Conservation (phyloP, 441 rosid species). For the Cnidoscolus chayamansa region DNA sequence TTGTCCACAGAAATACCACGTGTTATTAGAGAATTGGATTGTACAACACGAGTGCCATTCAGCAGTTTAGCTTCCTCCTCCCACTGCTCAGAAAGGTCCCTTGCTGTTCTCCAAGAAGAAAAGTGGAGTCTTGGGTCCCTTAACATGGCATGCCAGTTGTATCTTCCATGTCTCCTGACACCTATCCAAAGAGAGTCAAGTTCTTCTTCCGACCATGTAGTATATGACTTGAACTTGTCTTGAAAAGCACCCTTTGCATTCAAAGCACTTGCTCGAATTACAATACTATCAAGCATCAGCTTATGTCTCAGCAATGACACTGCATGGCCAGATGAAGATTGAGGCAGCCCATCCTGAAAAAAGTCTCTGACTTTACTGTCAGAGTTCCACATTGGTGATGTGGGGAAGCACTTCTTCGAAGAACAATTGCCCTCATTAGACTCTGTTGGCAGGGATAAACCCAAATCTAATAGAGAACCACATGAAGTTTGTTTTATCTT, state of each 20-base stretch:
- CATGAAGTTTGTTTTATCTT: constrained; percentile 22
- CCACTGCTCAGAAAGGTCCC: constrained; percentile 77
- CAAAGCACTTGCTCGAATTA: constrained; percentile 28
- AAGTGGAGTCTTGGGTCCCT: constrained; percentile 79
- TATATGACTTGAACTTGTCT: constrained; percentile 27
- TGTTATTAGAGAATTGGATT: constrained; percentile 21
- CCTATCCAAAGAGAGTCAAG: constrained; percentile 98
- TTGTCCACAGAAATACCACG: constrained; percentile 22
- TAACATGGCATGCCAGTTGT: constrained; percentile 81
- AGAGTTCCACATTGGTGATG: constrained; percentile 19
- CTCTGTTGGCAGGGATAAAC: constrained; percentile 30
- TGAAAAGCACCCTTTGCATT: constrained; percentile 28
- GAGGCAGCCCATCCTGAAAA: constrained; percentile 25
- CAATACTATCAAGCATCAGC: constrained; percentile 40
- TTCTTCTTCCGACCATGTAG: constrained; percentile 87
- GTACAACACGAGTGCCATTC: constrained; percentile 21
- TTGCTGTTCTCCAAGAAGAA: constrained; percentile 56
- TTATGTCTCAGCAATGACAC: constrained; percentile 33
- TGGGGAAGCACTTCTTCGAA: constrained; percentile 13
- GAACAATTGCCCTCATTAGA: constrained; percentile 22
- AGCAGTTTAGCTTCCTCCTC: constrained; percentile 69
- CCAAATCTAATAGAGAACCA: constrained; percentile 30
- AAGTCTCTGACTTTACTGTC: constrained; percentile 22
- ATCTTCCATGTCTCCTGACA: constrained; percentile 88
- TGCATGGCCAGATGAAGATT: constrained; percentile 27